These are phyloP conservation scores for Geranium rotundifolium DNA, from an alignment of 345 rosid species.

Conservation along the genomic window DNA sequence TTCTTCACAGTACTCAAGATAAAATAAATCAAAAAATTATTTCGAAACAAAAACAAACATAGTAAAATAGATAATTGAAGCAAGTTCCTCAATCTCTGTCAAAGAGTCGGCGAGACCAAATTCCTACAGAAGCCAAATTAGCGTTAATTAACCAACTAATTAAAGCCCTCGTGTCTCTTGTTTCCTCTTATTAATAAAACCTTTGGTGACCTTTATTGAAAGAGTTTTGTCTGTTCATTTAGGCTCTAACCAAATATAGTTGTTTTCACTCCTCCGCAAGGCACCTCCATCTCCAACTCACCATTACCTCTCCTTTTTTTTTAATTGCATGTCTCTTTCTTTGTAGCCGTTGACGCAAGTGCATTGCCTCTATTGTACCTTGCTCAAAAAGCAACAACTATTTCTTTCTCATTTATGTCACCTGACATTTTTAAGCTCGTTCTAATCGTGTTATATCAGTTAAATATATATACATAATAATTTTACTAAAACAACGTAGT, in stretches of 20 bases:
- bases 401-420: too few species aligned
- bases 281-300: not conserved
- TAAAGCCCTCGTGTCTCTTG: not conserved
- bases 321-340: not conserved
- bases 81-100: too few species aligned
- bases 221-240: not conserved
- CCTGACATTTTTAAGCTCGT: too few species aligned
- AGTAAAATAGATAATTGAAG: too few species aligned
- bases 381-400: too few species aligned
- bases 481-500: too few species aligned
- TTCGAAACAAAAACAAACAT: too few species aligned
- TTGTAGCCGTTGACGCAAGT: not conserved
- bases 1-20: too few species aligned
- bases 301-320: not conserved
- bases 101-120: too few species aligned
- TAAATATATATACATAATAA: too few species aligned
- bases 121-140: not conserved
- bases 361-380: not conserved
- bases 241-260: not conserved
- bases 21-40: too few species aligned
- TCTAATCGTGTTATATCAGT: too few species aligned
- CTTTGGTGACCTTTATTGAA: not conserved
- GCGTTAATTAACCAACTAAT: not conserved
- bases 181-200: not conserved
- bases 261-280: not conserved